phyloP scores from a whole-genome alignment of 2,329 filamentous ascomycete species.

The Aspergillus sp. region DNA sequence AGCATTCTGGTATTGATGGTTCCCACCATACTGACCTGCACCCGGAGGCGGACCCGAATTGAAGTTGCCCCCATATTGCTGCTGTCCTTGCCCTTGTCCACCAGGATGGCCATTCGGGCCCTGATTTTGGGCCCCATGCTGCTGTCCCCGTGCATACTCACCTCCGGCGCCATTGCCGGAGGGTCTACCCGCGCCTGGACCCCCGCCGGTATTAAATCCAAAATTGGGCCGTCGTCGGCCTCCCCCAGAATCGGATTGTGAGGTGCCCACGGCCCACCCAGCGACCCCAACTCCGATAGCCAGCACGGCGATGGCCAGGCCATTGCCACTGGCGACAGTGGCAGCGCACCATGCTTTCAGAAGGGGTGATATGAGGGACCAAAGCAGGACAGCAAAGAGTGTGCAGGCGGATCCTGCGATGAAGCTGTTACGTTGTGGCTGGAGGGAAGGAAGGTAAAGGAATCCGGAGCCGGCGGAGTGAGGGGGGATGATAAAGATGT shows the following conservation, averaged over 20 bases:
- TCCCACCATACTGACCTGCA: conserved; percentile 34
- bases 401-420: conserved; percentile 81
- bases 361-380: conserved; percentile 71
- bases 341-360: conserved; percentile 72
- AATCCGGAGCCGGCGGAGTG: conserved; percentile 88
- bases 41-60: conserved; percentile 33
- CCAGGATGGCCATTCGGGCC: not conserved
- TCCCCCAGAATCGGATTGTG: conserved; percentile 49
- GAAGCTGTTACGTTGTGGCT: conserved; percentile 86
- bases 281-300: conserved; percentile 72
- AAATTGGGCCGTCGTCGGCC: conserved; percentile 21
- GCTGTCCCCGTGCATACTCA: not conserved
- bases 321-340: conserved; percentile 71
- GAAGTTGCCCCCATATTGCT: conserved; percentile 32
- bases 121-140: not conserved
- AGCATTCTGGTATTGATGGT: conserved; percentile 25
- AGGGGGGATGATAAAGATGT: conserved; percentile 95
- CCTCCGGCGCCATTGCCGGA: not conserved
- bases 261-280: conserved; percentile 75
- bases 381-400: conserved; percentile 71
- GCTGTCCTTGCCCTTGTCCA: conserved; percentile 26
- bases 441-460: conserved; percentile 87
- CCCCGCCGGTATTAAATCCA: conserved; percentile 14
- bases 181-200: not conserved
- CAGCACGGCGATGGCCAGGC: conserved; percentile 71